These are phyloP conservation scores for Pichia paraexigua DNA, from an alignment of 805 yeast genomes.

Conservation along the genomic window DNA sequence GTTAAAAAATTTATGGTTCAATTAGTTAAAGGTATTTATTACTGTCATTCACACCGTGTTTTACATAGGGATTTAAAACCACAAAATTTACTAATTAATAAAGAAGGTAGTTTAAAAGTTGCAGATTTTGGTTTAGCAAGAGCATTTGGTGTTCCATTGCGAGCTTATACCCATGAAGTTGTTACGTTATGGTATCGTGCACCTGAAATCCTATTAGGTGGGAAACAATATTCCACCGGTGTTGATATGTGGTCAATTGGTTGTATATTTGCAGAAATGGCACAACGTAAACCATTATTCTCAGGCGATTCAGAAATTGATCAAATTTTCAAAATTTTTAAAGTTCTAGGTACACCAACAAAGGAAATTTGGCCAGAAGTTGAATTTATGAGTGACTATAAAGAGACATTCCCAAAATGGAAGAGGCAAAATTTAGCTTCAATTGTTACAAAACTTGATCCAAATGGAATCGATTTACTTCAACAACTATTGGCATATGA, in stretches of 20 bases:
- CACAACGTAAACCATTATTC: slow-evolving; percentile 86
- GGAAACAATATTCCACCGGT: slow-evolving; percentile 95
- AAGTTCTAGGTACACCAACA: slow-evolving; percentile 88
- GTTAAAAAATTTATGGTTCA: slow-evolving; percentile 92
- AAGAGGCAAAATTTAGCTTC: slow-evolving; percentile 59
- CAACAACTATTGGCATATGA: slow-evolving; percentile 78
- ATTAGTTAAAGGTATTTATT: slow-evolving; percentile 80
- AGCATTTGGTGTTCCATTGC: slow-evolving; percentile 94
- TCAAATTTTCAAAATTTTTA: slow-evolving; percentile 88
- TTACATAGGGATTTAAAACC: slow-evolving; percentile 95
- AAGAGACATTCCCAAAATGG: slow-evolving; percentile 92
- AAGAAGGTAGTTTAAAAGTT: slow-evolving; percentile 86
- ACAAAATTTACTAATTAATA: slow-evolving; percentile 87
- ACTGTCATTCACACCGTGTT: slow-evolving; percentile 91
- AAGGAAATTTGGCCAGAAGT: slow-evolving; percentile 96
- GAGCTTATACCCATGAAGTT: slow-evolving; percentile 96
- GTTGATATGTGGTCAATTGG: slow-evolving; percentile 99
- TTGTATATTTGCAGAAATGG: slow-evolving; percentile 97
- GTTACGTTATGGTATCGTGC: slow-evolving; percentile 97
- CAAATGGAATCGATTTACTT: slow-evolving; percentile 76
- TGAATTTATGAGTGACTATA: slow-evolving; percentile 82
- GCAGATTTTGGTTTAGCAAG: slow-evolving; percentile 95
- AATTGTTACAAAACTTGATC: slow-evolving; percentile 71
- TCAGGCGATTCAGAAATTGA: slow-evolving; percentile 98
- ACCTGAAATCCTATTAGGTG: slow-evolving; percentile 92